Conservation (phyloP, 1,284 basidiomycete species). For the Butyriboletus appendiculatus region DNA sequence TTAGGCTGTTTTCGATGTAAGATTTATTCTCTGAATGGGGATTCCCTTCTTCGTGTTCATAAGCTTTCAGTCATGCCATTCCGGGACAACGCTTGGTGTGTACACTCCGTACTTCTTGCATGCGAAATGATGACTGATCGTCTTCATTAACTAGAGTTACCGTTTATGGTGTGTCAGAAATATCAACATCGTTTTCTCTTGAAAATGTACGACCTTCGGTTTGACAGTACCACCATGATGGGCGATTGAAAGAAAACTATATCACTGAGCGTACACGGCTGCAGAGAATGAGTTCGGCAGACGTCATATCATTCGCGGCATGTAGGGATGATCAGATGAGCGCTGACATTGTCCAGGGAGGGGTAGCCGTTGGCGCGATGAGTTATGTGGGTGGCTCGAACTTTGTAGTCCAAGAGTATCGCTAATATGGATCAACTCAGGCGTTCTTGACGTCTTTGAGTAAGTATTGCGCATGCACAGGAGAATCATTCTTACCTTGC, state of each 20-base stretch:
- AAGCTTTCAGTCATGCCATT: constrained; percentile 26
- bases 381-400: constrained; percentile 47
- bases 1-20: constrained; percentile 73
- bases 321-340: constrained; percentile 82
- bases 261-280: constrained; percentile 40
- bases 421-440: constrained; percentile 37
- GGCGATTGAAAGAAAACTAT: constrained; percentile 53
- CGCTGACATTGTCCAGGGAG: constrained; percentile 52
- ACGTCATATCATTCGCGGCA: constrained; percentile 69
- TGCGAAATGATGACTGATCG: background rate
- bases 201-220: background rate
- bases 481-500: constrained; percentile 1
- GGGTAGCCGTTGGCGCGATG: constrained; percentile 71
- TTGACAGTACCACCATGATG: constrained; percentile 60
- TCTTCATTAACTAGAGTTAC: constrained; percentile 47
- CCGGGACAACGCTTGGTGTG: constrained; percentile 31
- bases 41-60: background rate
- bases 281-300: constrained; percentile 43
- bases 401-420: background rate
- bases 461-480: constrained; percentile 29
- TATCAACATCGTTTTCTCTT: background rate
- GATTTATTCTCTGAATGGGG: constrained; percentile 14
- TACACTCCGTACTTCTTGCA: background rate
- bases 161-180: constrained; percentile 52
- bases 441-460: constrained; percentile 68